Evolutionary conservation across 306 rosid genomes (phyloP).

Genomic region (Prosopis cineraria): DNA sequence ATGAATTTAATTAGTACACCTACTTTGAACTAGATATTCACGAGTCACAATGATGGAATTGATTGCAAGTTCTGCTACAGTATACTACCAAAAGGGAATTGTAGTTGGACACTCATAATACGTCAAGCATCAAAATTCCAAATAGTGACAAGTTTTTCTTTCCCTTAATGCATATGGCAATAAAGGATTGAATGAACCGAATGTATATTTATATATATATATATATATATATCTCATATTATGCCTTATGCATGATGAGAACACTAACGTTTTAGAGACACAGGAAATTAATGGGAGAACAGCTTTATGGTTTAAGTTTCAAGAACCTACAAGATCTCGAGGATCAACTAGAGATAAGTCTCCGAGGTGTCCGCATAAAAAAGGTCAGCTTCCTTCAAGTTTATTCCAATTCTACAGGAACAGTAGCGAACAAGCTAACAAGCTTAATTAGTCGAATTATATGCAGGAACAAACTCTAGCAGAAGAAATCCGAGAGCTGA

Average conservation of each 20-base stretch:
- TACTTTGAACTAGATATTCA: neutral
- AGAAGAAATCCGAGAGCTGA: conserved; percentile 48
- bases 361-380: conserved; percentile 59
- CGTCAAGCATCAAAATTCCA: neutral
- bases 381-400: conserved; percentile 48
- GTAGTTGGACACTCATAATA: neutral
- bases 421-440: conserved; percentile 24
- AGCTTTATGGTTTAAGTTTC: conserved; percentile 58
- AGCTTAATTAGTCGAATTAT: conserved; percentile 20
- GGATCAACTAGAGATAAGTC: conserved; percentile 61
- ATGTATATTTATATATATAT: neutral
- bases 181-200: neutral
- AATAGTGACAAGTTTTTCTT: neutral
- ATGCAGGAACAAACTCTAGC: conserved; percentile 57
- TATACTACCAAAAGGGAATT: too few relatives aligned
- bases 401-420: neutral
- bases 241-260: neutral
- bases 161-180: neutral
- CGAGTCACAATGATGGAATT: neutral
- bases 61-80: neutral
- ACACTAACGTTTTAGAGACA: conserved; percentile 17
- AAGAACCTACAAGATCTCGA: conserved; percentile 65
- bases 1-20: neutral
- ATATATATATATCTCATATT: conserved; percentile 1
- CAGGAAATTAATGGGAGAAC: conserved; percentile 71